A percentile compares a stretch with the other conserved stretches of the same genome.
These are phyloP conservation scores for Cicer pinnatifidum DNA, from an alignment of 306 rosid species.

Conservation along the genomic window DNA sequence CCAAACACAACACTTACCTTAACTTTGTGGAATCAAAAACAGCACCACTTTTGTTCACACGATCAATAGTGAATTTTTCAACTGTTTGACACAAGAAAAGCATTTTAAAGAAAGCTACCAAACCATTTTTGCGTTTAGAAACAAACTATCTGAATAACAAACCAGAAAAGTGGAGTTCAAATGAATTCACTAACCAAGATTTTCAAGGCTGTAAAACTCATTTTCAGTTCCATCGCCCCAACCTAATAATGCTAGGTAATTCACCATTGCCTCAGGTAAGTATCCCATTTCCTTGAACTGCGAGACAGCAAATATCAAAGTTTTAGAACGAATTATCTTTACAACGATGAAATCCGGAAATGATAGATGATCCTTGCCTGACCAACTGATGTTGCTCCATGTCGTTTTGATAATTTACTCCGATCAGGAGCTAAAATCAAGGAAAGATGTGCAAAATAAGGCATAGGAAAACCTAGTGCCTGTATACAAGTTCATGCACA, in stretches of 20 bases:
- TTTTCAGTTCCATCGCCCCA: conserved; percentile 99
- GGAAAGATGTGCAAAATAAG: conserved; percentile 85
- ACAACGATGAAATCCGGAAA: background rate
- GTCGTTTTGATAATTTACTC: conserved; percentile 94
- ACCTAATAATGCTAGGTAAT: conserved; percentile 93
- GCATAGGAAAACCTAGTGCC: conserved; percentile 86
- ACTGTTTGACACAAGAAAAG: conserved; percentile 55
- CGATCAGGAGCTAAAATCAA: conserved; percentile 95
- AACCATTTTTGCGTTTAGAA: conserved; percentile 8
- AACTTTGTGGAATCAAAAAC: conserved; percentile 79
- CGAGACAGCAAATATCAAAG: conserved; percentile 39
- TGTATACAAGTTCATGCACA: conserved; percentile 46
- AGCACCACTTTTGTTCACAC: conserved; percentile 94
- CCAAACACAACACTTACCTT: conserved; percentile 53
- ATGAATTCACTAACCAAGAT: conserved; percentile 74
- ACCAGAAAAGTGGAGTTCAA: conserved; percentile 25
- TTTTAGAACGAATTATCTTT: conserved; percentile 32
- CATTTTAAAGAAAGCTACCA: conserved; percentile 28
- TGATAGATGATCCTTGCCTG: conserved; percentile 57
- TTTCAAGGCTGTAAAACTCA: conserved; percentile 78
- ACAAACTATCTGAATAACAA: conserved; percentile 8
- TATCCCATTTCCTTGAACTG: conserved; percentile 99
- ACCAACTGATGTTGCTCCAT: conserved; percentile 98
- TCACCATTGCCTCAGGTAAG: conserved; percentile 88
- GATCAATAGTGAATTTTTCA: conserved; percentile 82